Conservation (phyloP, 2,329 filamentous ascomycete species). For the Sporothrix humicola region DNA sequence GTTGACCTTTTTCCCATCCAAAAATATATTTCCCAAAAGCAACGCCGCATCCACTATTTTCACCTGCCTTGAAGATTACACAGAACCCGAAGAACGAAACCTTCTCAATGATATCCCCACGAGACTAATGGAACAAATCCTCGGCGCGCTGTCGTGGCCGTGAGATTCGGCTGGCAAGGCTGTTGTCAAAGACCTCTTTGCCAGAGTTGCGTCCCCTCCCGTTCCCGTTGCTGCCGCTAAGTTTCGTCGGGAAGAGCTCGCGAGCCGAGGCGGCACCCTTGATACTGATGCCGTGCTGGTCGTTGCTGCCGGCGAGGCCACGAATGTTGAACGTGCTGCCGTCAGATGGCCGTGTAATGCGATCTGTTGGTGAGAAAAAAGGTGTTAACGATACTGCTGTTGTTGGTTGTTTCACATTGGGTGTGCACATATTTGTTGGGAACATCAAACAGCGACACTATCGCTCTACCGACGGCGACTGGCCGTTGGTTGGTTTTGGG, state of each 20-base stretch:
- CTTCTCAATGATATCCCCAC: neutral
- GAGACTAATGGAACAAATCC: conserved; percentile 69
- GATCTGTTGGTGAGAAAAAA: conserved; percentile 43
- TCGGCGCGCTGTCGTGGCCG: conserved; percentile 68
- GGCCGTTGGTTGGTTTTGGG: neutral
- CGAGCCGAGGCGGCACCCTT: conserved; percentile 67
- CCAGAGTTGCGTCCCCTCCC: conserved; percentile 57
- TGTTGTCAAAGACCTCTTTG: conserved; percentile 72
- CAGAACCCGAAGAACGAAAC: neutral
- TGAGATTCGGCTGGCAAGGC: conserved; percentile 61
- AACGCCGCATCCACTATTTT: neutral
- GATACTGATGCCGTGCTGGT: conserved; percentile 58
- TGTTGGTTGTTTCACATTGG: neutral
- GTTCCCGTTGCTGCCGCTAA: conserved; percentile 45
- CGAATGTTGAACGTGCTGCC: conserved; percentile 59
- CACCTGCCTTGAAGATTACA: no score
- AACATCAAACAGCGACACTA: neutral
- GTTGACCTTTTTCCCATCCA: neutral
- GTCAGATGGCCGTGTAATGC: conserved; percentile 44
- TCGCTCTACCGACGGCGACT: conserved; percentile 6
- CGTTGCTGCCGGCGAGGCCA: conserved; percentile 57
- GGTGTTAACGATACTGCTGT: neutral
- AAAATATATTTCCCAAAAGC: neutral
- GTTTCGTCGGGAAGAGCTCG: conserved; percentile 73
- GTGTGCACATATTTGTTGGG: neutral